Percentiles rank a stretch among this genome's conserved stretches.
These are phyloP conservation scores for Babesia microti DNA, from an alignment of 169 alveolate species.

Conservation along the genomic window DNA sequence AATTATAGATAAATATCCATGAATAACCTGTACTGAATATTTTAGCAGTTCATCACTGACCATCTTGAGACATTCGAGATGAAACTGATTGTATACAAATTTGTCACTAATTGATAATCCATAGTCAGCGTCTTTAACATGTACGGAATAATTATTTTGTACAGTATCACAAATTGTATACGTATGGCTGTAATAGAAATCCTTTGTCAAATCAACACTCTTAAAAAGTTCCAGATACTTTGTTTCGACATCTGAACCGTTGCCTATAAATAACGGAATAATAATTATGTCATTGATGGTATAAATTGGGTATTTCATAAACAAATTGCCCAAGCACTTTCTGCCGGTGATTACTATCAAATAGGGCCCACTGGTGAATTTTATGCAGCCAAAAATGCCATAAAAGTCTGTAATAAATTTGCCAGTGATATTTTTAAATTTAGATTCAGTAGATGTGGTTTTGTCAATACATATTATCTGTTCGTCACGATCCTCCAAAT, in stretches of 20 bases:
- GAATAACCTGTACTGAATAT: constrained; percentile 31
- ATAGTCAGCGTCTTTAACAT: constrained; percentile 1
- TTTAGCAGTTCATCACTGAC: constrained; percentile 7
- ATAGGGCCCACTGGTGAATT: constrained; percentile 40
- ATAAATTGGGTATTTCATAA: constrained; percentile 43
- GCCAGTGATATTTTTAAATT: constrained; percentile 2
- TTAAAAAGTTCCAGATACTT: constrained; percentile 31
- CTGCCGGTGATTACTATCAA: constrained; percentile 40
- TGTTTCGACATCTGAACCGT: constrained; percentile 17
- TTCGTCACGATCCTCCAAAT: neutral
- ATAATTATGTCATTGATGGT: constrained; percentile 15
- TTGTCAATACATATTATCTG: neutral
- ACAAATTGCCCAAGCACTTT: constrained; percentile 26
- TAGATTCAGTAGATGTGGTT: neutral
- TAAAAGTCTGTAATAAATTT: constrained; percentile 7
- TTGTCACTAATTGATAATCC: too few species aligned
- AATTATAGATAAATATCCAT: constrained; percentile 48
- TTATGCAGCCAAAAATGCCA: constrained; percentile 47
- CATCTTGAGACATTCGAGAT: constrained; percentile 14
- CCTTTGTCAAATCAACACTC: constrained; percentile 32
- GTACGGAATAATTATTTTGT: constrained; percentile 28
- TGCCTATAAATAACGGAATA: constrained; percentile 41
- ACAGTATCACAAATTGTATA: constrained; percentile 42
- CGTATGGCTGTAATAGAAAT: constrained; percentile 53
- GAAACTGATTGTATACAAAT: constrained; percentile 46